Conservation (phyloP, 169 alveolate species). For the Cryptosporidium tyzzeri region DNA sequence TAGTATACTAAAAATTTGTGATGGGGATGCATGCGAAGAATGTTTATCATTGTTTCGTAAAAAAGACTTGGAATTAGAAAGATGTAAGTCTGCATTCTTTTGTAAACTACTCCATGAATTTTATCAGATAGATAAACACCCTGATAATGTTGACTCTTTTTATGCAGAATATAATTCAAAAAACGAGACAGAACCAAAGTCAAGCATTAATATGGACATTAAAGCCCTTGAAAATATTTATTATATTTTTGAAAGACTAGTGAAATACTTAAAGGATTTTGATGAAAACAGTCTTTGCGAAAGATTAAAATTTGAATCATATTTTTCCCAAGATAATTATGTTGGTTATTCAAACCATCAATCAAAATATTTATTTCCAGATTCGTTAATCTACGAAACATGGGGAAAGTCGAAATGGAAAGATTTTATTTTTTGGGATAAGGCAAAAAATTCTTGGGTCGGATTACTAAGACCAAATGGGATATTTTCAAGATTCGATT, state of each 20-base stretch:
- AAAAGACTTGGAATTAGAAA: constrained; percentile 11
- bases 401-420: constrained; percentile 73
- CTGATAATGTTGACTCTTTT: constrained; percentile 50
- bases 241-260: constrained; percentile 28
- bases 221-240: constrained; percentile 32
- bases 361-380: constrained; percentile 43
- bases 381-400: constrained; percentile 12
- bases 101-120: constrained; percentile 36
- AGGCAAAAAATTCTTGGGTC: constrained; percentile 36
- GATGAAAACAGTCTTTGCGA: not conserved
- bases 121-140: constrained; percentile 5
- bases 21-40: constrained; percentile 28
- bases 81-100: constrained; percentile 21
- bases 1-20: constrained; percentile 19
- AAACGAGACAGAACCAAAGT: not conserved
- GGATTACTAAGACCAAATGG: constrained; percentile 65
- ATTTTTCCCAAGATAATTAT: constrained; percentile 19
- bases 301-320: not conserved
- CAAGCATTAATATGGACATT: constrained; percentile 1
- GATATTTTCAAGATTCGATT: constrained; percentile 3
- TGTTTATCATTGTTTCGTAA: constrained; percentile 22
- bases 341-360: not conserved
- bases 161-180: constrained; percentile 45
- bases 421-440: constrained; percentile 59
- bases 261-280: not conserved